Base-by-base conservation (phyloP, 1,284 basidiomycete species). In the Malassezia slooffiae region DNA sequence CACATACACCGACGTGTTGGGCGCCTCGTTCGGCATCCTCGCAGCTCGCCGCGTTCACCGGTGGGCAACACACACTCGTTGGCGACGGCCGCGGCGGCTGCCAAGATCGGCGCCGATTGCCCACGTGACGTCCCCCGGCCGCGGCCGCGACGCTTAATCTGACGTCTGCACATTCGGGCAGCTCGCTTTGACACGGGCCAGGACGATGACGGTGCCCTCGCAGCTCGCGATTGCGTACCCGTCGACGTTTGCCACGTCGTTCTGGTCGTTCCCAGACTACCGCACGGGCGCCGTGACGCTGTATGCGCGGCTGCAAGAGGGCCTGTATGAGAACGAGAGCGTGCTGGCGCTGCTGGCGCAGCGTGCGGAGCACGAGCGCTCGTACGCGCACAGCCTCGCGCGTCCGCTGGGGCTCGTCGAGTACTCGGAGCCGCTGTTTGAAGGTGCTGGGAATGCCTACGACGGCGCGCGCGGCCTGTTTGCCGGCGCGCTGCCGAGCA, bases 1-100 rank as follows among this genome's bases (percentile, higher is more conserved):
- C 71, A 97, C 74, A 73, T 93, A 96, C 57, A 97, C 78, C 40
- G 90, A 86, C 35, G 81, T 78, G 67, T 83, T 88, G 22, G 87
- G 90, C 69, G 81, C 39, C 17, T 23, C 30, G 27, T 21, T 24
- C 29, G 43, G 26, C 43, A 46, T 46, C 28, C 26, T 26, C 31
- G 38, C 37, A 16, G 41, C 36, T n/a, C n/a, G n/a, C n/a, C n/a
- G n/a, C n/a, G n/a, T n/a, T n/a, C n/a, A n/a, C n/a, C n/a, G n/a
- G n/a, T n/a, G n/a, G n/a, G n/a, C n/a, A n/a, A n/a, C n/a, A n/a
- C n/a, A n/a, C n/a, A n/a, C n/a, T n/a, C n/a, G n/a, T n/a, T n/a
- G n/a, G n/a, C n/a, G n/a, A n/a, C n/a, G n/a, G n/a, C n/a, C n/a
- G n/a, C n/a, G n/a, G n/a, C n/a, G n/a, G n/a, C n/a, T n/a, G n/a